Evolutionary conservation across 2,329 filamentous ascomycete species (phyloP).

Genomic region (Aspergillus clavatus): DNA sequence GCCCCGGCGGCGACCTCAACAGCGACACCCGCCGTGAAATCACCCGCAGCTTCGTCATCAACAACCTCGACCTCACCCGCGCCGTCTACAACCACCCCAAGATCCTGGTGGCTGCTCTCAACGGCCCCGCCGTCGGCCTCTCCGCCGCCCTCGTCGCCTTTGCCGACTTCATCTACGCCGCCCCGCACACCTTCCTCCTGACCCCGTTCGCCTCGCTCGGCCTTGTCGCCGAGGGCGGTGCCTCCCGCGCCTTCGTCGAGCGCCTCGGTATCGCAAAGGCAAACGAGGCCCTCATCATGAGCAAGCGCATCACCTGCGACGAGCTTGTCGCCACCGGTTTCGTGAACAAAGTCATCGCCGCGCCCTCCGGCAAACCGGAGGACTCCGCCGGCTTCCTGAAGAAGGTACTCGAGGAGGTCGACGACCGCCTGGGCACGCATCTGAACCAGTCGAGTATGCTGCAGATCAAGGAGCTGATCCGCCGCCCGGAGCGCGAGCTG

Average conservation of each 20-base stretch:
- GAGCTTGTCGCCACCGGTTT: slow-evolving; percentile 75
- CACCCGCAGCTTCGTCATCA: slow-evolving; percentile 68
- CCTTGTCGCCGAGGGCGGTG: slow-evolving; percentile 82
- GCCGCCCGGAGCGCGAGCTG: slow-evolving; percentile 64
- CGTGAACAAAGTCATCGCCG: slow-evolving; percentile 74
- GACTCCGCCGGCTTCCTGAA: slow-evolving; percentile 66
- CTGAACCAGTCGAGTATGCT: slow-evolving; percentile 73
- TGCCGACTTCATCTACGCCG: slow-evolving; percentile 88
- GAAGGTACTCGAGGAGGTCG: slow-evolving; percentile 71
- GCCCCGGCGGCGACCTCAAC: slow-evolving; percentile 37
- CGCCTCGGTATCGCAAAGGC: slow-evolving; percentile 75
- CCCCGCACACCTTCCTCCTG: slow-evolving; percentile 75
- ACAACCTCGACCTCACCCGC: slow-evolving; percentile 85
- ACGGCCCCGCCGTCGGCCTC: slow-evolving; percentile 85
- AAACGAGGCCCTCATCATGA: slow-evolving; percentile 92
- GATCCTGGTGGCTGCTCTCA: slow-evolving; percentile 84
- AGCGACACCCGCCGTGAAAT: slow-evolving; percentile 52
- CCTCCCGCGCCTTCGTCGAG: slow-evolving; percentile 71
- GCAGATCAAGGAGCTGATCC: slow-evolving; percentile 79
- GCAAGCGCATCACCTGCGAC: slow-evolving; percentile 65
- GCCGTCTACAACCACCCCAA: slow-evolving; percentile 93
- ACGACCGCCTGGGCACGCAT: slow-evolving; percentile 74
- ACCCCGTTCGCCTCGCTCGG: slow-evolving; percentile 89
- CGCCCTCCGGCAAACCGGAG: slow-evolving; percentile 50
- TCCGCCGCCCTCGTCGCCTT: slow-evolving; percentile 77